phyloP scores from a whole-genome alignment of 495 filamentous ascomycete species.

The Lineolata rhizophorae region DNA sequence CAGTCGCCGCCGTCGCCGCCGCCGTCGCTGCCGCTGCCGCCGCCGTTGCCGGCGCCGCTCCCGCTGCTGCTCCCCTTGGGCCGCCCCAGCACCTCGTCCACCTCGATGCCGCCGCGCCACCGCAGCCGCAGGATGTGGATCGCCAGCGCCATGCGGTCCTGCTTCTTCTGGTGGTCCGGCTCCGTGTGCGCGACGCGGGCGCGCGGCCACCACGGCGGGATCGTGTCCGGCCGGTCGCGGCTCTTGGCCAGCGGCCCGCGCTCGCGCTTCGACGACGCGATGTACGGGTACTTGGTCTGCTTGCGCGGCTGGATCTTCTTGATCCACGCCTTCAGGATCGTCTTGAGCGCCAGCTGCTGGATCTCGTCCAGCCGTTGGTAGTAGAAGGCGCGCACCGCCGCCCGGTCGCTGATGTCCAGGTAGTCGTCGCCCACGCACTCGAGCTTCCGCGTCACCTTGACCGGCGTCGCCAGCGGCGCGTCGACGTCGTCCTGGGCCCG shows the following conservation, averaged over 20 bases:
- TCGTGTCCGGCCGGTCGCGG: conserved; percentile 15
- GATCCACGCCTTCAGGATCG: conserved; percentile 60
- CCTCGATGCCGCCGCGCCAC: background rate
- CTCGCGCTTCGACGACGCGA: conserved; percentile 27
- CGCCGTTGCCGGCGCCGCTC: background rate
- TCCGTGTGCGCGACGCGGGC: conserved; percentile 48
- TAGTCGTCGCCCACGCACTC: too few relatives aligned
- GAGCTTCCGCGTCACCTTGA: too few relatives aligned
- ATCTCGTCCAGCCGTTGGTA: conserved; percentile 38
- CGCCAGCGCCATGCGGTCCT: background rate
- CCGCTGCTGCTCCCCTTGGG: background rate
- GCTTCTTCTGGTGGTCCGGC: conserved; percentile 42
- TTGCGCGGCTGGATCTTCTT: conserved; percentile 72
- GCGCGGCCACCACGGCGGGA: conserved; percentile 64
- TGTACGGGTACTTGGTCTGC: conserved; percentile 67
- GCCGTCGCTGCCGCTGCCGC: background rate
- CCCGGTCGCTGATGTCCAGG: conserved; percentile 4
- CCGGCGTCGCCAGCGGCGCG: too few relatives aligned
- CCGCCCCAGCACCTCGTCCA: background rate
- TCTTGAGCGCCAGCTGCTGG: conserved; percentile 54
- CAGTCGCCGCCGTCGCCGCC: too few relatives aligned
- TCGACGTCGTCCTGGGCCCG: too few relatives aligned
- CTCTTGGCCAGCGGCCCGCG: too few relatives aligned
- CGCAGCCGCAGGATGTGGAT: background rate
- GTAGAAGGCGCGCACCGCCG: conserved; percentile 26